Evolutionary conservation across 176 grass and related monocot species (phyloP), one percentile per base, ranked within the genome.

Genomic region (Triticum dicoccoides): DNA sequence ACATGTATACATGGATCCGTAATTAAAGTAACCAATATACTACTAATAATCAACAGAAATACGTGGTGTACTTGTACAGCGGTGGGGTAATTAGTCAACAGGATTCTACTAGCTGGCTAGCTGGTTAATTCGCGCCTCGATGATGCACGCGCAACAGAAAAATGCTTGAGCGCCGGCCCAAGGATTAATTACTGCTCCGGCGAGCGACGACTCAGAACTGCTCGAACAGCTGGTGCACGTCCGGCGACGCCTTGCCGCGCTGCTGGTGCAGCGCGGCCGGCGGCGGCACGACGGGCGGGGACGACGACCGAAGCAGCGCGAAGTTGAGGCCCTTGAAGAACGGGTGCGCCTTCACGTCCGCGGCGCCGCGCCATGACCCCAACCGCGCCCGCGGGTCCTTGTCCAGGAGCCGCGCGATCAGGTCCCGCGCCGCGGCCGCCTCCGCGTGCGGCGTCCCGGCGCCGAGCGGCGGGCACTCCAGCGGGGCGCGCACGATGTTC

Each of bases 321-420:
- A 96, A 83, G 83, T 98, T 96, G 32, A 96, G 73, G 49, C 92
- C 89, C 73, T 90, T 96, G 87, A 98, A 98, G 92, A 98, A 98
- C 34, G 34, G 65, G 89, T 98, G 92, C 29, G 88, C 76, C 85
- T 92, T 98, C 4, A 98, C 84, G 77, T 98, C 92, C 0, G 94
- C 89, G 1, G 97, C 92, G 30, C 97, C 97, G 69, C 97, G 89
- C 37, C 44, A 75, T 1, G 87, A 92, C 4, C 97, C 97, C 8
- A 98, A 82, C 1, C 97, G 65, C 27, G 88, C 4, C 61, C 39
- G 18, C 1, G 97, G 92, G 88, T 98, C 94, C 90, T 96, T 98
- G 76, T 76, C 59, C 41, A 98, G 90, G 49, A 98, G 90, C 13
- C 89, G 69, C 34, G 88, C 17, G 77, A 98, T 96, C 23, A 98